Percentiles rank a stretch among this genome's conserved stretches.
These are phyloP conservation scores for Orbilia javanica DNA, from an alignment of 2,329 filamentous ascomycete species.

Conservation along the genomic window DNA sequence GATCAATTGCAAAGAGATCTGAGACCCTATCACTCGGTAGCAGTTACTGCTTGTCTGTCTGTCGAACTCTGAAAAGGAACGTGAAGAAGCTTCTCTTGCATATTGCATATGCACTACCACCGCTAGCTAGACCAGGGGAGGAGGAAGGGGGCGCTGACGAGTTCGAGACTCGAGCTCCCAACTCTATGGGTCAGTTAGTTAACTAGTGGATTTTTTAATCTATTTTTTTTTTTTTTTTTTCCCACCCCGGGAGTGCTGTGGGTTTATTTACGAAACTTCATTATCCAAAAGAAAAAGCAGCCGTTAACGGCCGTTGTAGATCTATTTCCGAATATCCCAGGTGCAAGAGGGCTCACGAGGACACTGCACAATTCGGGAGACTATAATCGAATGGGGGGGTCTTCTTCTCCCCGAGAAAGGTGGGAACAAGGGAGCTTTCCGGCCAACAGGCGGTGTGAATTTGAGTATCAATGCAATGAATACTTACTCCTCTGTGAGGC, in stretches of 20 bases:
- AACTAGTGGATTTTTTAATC: neutral
- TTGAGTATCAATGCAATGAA: neutral
- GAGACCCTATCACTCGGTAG: constrained; percentile 30
- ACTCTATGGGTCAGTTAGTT: neutral
- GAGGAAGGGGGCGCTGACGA: constrained; percentile 3
- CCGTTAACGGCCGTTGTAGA: constrained; percentile 35
- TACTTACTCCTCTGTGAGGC: neutral
- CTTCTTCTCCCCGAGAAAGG: too few species aligned
- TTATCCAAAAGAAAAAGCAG: constrained; percentile 26
- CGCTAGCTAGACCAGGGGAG: neutral
- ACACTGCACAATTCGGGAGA: neutral
- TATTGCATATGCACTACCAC: constrained; percentile 12
- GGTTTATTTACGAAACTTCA: neutral
- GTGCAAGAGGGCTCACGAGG: constrained; percentile 34
- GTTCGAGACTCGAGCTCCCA: constrained; percentile 20
- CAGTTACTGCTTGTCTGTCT: constrained; percentile 35
- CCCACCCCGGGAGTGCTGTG: neutral
- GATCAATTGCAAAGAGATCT: constrained; percentile 22
- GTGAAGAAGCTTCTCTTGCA: constrained; percentile 23
- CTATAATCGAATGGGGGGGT: too few species aligned
- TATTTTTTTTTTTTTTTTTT: too few species aligned
- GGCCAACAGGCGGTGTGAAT: neutral
- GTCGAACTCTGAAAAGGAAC: neutral
- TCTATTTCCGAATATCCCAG: constrained; percentile 38
- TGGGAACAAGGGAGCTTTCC: neutral